These are phyloP conservation scores for Sicyos baderoa DNA, from an alignment of 306 rosid genomes.

Conservation along the genomic window DNA sequence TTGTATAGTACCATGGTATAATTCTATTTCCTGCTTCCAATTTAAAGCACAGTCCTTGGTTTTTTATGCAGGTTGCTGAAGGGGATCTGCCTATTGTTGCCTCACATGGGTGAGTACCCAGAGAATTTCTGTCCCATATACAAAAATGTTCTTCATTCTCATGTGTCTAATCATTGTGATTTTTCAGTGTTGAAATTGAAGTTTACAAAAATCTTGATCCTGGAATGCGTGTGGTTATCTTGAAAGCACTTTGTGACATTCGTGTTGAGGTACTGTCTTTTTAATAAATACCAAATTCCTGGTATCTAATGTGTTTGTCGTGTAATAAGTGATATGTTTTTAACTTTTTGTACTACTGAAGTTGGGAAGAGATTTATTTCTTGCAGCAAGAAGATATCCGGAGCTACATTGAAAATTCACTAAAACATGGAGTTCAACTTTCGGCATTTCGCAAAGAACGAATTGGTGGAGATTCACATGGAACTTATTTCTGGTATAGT, in stretches of 20 bases:
- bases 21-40: slow-evolving; percentile 22
- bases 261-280: slow-evolving; percentile 78
- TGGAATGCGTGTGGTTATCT: slow-evolving; percentile 74
- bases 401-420: slow-evolving; percentile 75
- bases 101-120: slow-evolving; percentile 75
- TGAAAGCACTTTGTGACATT: slow-evolving; percentile 97
- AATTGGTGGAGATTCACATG: slow-evolving; percentile 74
- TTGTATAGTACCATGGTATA: slow-evolving; percentile 5
- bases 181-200: slow-evolving; percentile 73
- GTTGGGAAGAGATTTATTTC: neutral
- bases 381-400: slow-evolving; percentile 98
- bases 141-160: slow-evolving; percentile 25
- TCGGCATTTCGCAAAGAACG: slow-evolving; percentile 97
- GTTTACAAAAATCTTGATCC: slow-evolving; percentile 84
- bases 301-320: neutral
- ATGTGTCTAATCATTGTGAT: slow-evolving; percentile 28
- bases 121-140: slow-evolving; percentile 20
- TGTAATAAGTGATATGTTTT: neutral
- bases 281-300: slow-evolving; percentile 6
- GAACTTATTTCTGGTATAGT: slow-evolving; percentile 8
- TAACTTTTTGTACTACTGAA: neutral
- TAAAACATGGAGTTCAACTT: slow-evolving; percentile 74
- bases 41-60: slow-evolving; percentile 12
- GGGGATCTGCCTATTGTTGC: slow-evolving; percentile 96
- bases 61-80: slow-evolving; percentile 70